Evolutionary conservation across 352 stramenopile genomes (phyloP).

Genomic region (Phytophthora agathidicida): DNA sequence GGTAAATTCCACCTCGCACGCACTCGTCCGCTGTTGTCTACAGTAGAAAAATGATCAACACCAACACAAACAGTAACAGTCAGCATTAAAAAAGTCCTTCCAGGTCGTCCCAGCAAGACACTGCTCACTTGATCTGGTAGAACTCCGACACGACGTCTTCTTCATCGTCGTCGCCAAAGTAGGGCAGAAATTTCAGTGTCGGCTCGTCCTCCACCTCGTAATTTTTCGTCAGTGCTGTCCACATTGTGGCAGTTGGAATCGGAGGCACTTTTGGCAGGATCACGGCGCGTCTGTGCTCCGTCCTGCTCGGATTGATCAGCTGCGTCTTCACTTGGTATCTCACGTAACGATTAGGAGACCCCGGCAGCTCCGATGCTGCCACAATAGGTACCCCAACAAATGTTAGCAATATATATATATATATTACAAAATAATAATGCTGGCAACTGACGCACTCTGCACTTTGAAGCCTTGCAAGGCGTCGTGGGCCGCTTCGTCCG

Average conservation of each 20-base stretch:
- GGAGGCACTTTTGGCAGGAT: slow-evolving; percentile 58
- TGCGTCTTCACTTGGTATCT: slow-evolving; percentile 30
- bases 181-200: slow-evolving; percentile 70
- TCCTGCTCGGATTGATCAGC: slow-evolving; percentile 34
- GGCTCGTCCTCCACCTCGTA: slow-evolving; percentile 89
- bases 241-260: slow-evolving; percentile 72
- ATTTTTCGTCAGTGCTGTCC: slow-evolving; percentile 83
- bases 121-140: slow-evolving; percentile 81
- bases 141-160: slow-evolving; percentile 85
- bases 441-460: slow-evolving; percentile 68
- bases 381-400: background rate
- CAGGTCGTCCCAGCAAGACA: background rate
- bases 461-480: slow-evolving; percentile 48
- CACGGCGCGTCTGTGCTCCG: slow-evolving; percentile 38
- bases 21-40: slow-evolving; percentile 70
- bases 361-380: slow-evolving; percentile 53
- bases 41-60: background rate
- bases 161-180: slow-evolving; percentile 84
- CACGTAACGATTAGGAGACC: slow-evolving; percentile 23
- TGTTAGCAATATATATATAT: slow-evolving; percentile 1
- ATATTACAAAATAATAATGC: too few relatives aligned
- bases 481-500: slow-evolving; percentile 32
- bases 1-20: slow-evolving; percentile 73
- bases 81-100: background rate
- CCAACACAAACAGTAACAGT: background rate